A percentile compares a stretch with the other conserved stretches of the same genome.
These are phyloP conservation scores for Neltuma alba DNA, from an alignment of 306 rosid species.

Conservation along the genomic window DNA sequence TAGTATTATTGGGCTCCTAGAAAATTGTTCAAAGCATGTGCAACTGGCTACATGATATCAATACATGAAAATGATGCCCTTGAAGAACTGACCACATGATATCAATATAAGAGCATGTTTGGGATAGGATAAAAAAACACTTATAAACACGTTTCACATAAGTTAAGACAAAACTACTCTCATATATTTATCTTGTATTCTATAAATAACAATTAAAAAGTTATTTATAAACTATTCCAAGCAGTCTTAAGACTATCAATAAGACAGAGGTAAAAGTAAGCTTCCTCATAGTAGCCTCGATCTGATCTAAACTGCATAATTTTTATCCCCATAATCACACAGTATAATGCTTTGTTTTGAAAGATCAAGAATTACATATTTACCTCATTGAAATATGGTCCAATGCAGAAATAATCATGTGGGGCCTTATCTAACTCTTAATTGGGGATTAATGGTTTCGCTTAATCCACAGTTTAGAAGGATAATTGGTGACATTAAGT, in stretches of 20 bases:
- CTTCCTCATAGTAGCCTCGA: constrained; percentile 17
- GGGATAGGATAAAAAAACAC: no score
- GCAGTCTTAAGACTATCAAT: constrained; percentile 92
- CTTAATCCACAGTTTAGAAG: not conserved
- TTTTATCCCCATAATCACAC: not conserved
- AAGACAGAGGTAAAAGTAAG: constrained; percentile 96
- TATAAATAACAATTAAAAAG: no score
- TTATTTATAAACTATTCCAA: no score
- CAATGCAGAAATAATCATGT: not conserved
- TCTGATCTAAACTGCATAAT: constrained; percentile 1
- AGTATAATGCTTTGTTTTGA: not conserved
- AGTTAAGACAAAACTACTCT: no score
- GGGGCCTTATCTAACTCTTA: not conserved
- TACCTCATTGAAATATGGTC: not conserved
- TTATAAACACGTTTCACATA: no score
- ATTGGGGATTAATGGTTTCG: not conserved
- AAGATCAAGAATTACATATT: not conserved
- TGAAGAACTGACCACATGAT: constrained; percentile 93
- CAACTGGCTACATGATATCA: constrained; percentile 98
- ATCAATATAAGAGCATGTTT: no score
- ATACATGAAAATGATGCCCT: constrained; percentile 93
- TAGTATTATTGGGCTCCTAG: constrained; percentile 88
- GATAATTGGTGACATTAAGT: not conserved
- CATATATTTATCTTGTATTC: no score
- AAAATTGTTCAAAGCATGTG: constrained; percentile 88